Evolutionary conservation across 192 early-diverging fungal species (phyloP).

Genomic region (Ramicandelaber brevisporus): DNA sequence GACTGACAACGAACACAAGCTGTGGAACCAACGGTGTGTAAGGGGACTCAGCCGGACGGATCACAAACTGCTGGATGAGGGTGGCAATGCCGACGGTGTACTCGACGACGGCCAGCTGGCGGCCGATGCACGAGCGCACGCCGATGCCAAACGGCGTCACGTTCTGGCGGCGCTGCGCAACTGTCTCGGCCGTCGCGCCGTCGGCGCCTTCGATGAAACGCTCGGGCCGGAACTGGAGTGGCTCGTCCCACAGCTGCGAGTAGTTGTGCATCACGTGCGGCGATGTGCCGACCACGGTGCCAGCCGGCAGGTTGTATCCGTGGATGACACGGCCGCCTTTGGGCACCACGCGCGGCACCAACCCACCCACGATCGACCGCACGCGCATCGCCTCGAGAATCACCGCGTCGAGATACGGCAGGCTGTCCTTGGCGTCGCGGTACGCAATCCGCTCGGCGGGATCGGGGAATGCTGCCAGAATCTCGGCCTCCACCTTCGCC

Average conservation of each 20-base stretch:
- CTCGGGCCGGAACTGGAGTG: conserved; percentile 9
- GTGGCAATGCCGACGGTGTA: too few species aligned
- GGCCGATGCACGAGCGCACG: too few species aligned
- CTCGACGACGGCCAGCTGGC: too few species aligned
- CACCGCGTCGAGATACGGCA: conserved; percentile 14
- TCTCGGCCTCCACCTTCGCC: conserved; percentile 6
- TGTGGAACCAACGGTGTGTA: too few species aligned
- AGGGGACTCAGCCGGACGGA: too few species aligned
- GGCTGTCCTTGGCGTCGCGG: conserved; percentile 4
- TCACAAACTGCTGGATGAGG: too few species aligned
- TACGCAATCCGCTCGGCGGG: conserved; percentile 3
- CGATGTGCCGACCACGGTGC: conserved; percentile 2
- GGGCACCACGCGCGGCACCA: not conserved
- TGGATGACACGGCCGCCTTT: not conserved
- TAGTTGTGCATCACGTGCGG: conserved; percentile 7
- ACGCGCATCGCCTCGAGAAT: conserved; percentile 13
- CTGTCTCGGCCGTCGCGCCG: too few species aligned
- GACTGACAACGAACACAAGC: too few species aligned
- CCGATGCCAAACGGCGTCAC: too few species aligned
- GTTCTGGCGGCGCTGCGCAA: too few species aligned
- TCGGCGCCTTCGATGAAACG: conserved; percentile 6
- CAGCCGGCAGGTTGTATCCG: not conserved
- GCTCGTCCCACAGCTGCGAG: conserved; percentile 2
- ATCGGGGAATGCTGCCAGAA: conserved; percentile 6
- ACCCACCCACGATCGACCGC: conserved; percentile 1